Evolutionary conservation across 768 basidiomycete species (phyloP), one percentile per base, ranked within the genome.

Genomic region (Russula dissimulans): DNA sequence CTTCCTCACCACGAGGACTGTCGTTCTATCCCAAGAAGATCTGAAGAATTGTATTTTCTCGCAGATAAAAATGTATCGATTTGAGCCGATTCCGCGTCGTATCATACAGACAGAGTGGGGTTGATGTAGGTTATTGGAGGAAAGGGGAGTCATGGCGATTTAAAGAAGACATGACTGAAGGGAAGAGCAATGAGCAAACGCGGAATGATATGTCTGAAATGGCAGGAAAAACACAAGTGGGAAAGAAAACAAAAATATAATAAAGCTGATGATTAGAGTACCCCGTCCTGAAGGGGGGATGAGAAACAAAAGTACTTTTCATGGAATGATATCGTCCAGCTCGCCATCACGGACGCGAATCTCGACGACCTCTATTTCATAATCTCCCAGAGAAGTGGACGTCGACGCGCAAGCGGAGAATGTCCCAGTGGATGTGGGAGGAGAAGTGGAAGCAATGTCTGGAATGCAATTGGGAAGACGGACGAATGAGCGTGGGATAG

Each of bases 321-420:
- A 79, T 39, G 85, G 89, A 70, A 91, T 87, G 69, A 91, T 86
- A 60, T 83, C 80, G 70, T 84, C 80, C 52, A 91, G 74, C 67
- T 92, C 90, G 53, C 81, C 86, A 67, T 89, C 89, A 63, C 80
- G 78, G 61, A 92, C 87, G 60, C 89, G 80, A 71, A 92, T 93
- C 75, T 91, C 88, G 66, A 89, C 90, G 41, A 91, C 89, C 71
- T 92, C 89, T 61, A 91, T 84, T 69, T 91, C 88, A 65, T 88
- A 90, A 66, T 89, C 87, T 62, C 80, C 82, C 64, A 87, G 72
- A 56, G 81, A 81, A 48, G 62, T 49, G 26, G 60, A 62, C 47
- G 83, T 81, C 70, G 86, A 84, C 42, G 81, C 79, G 45, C 86
- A 86, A 53, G 82, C 81, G 58, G 84, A 84, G 67, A 84, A 75